phyloP scores from a whole-genome alignment of 2,329 filamentous ascomycete genomes.

The Microcyclospora tardicrescens region DNA sequence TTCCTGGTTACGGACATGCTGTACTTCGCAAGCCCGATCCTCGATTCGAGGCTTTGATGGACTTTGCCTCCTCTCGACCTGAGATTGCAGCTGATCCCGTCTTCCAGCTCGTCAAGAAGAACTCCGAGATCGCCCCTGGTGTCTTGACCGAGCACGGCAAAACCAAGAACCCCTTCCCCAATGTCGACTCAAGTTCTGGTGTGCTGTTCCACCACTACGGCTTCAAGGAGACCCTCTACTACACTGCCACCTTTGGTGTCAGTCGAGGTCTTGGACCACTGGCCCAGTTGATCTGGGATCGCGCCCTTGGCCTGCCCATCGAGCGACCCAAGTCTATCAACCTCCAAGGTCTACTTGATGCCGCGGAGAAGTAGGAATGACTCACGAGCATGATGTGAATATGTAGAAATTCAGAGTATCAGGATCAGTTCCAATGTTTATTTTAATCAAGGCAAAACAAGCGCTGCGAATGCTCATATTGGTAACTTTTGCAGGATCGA shows the following conservation, averaged over 20 bases:
- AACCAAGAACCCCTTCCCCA: constrained; percentile 58
- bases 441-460: no score
- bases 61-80: constrained; percentile 74
- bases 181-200: constrained; percentile 86
- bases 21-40: constrained; percentile 95
- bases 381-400: background rate
- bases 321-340: constrained; percentile 98
- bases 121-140: constrained; percentile 77
- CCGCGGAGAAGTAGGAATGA: constrained; percentile 12
- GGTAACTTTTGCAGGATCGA: no score
- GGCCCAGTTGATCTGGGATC: constrained; percentile 91
- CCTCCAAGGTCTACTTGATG: constrained; percentile 59
- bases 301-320: constrained; percentile 84
- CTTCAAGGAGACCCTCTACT: constrained; percentile 94
- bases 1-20: constrained; percentile 90
- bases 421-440: no score
- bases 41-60: constrained; percentile 91
- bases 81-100: constrained; percentile 79
- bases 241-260: constrained; percentile 61
- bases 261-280: constrained; percentile 68
- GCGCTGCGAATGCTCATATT: no score
- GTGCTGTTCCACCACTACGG: constrained; percentile 97
- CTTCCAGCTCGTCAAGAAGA: constrained; percentile 88
- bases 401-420: background rate
- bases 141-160: constrained; percentile 94